A percentile compares a stretch with the other conserved stretches of the same genome.
Conservation (phyloP, 2,329 filamentous ascomycete species). For the Diaporthe batatas region DNA sequence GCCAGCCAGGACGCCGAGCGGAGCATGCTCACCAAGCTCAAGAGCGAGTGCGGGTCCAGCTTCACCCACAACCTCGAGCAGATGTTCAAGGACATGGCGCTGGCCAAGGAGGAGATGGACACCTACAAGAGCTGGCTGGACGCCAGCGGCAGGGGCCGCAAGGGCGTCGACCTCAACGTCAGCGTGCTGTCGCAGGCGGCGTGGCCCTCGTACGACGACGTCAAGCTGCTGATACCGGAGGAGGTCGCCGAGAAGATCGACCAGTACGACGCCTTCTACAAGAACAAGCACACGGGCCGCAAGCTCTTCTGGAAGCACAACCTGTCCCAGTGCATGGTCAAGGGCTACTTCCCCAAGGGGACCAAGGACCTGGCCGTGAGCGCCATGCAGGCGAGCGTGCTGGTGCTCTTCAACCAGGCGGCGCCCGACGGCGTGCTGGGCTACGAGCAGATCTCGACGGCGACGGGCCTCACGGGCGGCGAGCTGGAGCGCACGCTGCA, state of each 20-base stretch:
- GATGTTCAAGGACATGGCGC: slow-evolving; percentile 99
- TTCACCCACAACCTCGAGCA: slow-evolving; percentile 98
- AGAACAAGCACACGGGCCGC: slow-evolving; percentile 88
- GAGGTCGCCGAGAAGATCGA: slow-evolving; percentile 82
- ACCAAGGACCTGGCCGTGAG: slow-evolving; percentile 91
- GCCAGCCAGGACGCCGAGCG: slow-evolving; percentile 95
- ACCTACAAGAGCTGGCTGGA: slow-evolving; percentile 80
- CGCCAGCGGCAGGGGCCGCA: slow-evolving; percentile 59
- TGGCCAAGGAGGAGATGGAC: slow-evolving; percentile 93
- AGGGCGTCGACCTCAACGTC: slow-evolving; percentile 80
- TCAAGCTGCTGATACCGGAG: slow-evolving; percentile 75
- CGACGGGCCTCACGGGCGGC: slow-evolving; percentile 79
- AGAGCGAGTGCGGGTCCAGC: slow-evolving; percentile 90
- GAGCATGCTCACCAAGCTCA: slow-evolving; percentile 92
- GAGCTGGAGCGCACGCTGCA: slow-evolving; percentile 93
- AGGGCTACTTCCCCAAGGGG: slow-evolving; percentile 82
- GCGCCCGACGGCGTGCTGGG: slow-evolving; percentile 71
- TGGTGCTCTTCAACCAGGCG: slow-evolving; percentile 88
- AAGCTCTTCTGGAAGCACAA: slow-evolving; percentile 92
- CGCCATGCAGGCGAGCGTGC: slow-evolving; percentile 90
- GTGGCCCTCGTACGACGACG: slow-evolving; percentile 92
- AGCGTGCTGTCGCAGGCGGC: slow-evolving; percentile 91
- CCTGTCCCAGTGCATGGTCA: slow-evolving; percentile 90
- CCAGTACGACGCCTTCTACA: slow-evolving; percentile 88
- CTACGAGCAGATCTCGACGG: slow-evolving; percentile 81